Evolutionary conservation across 768 basidiomycete species (phyloP), one percentile per base, ranked within the genome.

Genomic region (Gloeophyllum trabeum): DNA sequence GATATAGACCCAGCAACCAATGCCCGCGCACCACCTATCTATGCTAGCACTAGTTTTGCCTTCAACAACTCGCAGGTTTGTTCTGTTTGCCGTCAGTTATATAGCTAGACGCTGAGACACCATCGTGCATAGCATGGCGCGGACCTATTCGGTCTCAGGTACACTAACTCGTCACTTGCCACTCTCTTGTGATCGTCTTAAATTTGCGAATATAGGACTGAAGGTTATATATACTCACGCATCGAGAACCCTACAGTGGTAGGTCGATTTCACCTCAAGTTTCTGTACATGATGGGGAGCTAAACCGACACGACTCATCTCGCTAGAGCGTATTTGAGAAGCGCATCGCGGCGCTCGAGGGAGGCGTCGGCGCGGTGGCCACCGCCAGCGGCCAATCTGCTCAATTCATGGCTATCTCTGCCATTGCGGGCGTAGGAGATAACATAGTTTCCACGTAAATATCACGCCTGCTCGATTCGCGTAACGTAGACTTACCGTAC

Each of bases 251-350:
- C 80, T 13, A 79, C 78, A 1, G 69, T 76, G 25, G 77, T 76
- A 55, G 24, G 72, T 65, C 18, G 23, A 35, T 4, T 13, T 25
- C 7, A 22, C 14, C 16, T 18, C 4, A 4, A 25, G 28, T 24
- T 45, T 5, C 12, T 10, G 14, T 16, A 1, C 13, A 3, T 2
- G 18, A 20, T 39, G 30, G 38, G 25, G 26, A 3, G 23, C 35
- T 18, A 18, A 6, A 14, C 18, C 18, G 19, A 19, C 22, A 10
- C 16, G 28, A 10, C 35, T 7, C n/a, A n/a, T n/a, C n/a, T n/a
- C n/a, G n/a, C n/a, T 48, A 83, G 81, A 79, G 78, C 43, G 80
- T 87, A 1, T 86, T 90, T 48, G 87, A 89, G 57, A 70, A 79
- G 43, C 76, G 86, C 5, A 78, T 88, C 21, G 79, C 82, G 3